Evolutionary conservation across 805 yeast genomes (phyloP), one percentile per base, ranked within the genome.

Genomic region (Tetrapisispora fleetii): DNA sequence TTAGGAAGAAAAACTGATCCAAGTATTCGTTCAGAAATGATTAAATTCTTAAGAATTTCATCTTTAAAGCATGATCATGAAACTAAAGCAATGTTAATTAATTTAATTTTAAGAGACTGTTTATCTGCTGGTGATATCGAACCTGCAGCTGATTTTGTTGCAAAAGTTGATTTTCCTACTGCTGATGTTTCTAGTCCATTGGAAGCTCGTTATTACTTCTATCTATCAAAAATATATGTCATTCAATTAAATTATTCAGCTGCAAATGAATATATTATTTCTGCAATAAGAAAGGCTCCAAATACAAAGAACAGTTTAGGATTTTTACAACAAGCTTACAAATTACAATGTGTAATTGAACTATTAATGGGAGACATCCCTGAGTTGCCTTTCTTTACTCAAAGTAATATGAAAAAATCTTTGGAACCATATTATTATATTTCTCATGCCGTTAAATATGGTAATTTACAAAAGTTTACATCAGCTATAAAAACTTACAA

Each of bases 221-320:
- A 93, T 62, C 71, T 89, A 63, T 91, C 96, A n/a, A 81, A 85
- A 55, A 86, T 93, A 60, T 81, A 80, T 59, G 88, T 97, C 4
- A 83, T 93, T 55, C 98, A 91, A 71, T 78, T 93, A 57, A 90
- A 93, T 68, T 93, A 93, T 67, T 81, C 95, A 1, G 73, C 85
- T 18, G 96, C 98, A 1, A 82, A 84, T 60, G 96, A 90, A 60
- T 88, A 81, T 62, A 85, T 86, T 49, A 85, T 88, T 48, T 88
- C 93, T n/a, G 96, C 99, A 2, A 84, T 90, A 47, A 83, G 99
- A 71, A 93, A 93, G 66, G 90, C 95, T 10, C 98, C 99, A 27
- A 96, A 88, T 66, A 86, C 95, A 1, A 75, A 78, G 40, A 78
- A 81, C 51, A 88, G 96, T 9, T 67, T 76, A 40, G 99, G 99